Evolutionary conservation across 441 rosid genomes (phyloP), one percentile per base, ranked within the genome.

Genomic region (Gossypium laxum): DNA sequence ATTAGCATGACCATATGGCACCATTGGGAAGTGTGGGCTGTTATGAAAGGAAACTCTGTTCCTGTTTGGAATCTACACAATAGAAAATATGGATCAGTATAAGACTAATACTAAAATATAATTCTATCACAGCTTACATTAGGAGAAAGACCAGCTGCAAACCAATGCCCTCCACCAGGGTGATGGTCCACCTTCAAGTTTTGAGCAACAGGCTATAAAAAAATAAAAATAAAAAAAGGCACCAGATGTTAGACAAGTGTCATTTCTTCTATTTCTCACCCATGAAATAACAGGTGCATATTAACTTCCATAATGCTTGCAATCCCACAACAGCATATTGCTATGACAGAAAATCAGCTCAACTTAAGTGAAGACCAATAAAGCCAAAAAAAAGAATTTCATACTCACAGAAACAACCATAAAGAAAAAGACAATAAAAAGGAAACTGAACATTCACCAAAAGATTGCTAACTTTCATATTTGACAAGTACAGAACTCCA

Each of bases 111-210:
- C 22, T 30, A 47, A 61, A 66, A 64, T 64, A 50, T 30, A 76
- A 17, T 68, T 81, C 64, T 67, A 59, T 24, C 26, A 50, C 19
- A 74, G 64, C 89, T 88, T 83, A 95, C 98, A 80, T 89, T 87
- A 71, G 99, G 99, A 78, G 99, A 95, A 78, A 95, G 96, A 73
- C 99, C 99, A 81, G 99, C 98, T 74, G 99, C 96, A 83, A 92
- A 91, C 99, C 99, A 95, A 81, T 95, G 99, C 82, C 99, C 99
- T 66, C 96, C 97, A 70, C 97, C 99, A 54, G 97, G 98, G 77
- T 92, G 96, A 90, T 95, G 99, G 67, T 89, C 95, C 82, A 95
- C 97, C 84, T 87, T 95, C 73, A 89, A 64, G 75, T 84, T 91
- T 81, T 89, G 97, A 80, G 85, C 72, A 73, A 91, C 95, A 77